Base-by-base conservation (phyloP, 805 yeast species). In the Wickerhamomyces bisporus region DNA sequence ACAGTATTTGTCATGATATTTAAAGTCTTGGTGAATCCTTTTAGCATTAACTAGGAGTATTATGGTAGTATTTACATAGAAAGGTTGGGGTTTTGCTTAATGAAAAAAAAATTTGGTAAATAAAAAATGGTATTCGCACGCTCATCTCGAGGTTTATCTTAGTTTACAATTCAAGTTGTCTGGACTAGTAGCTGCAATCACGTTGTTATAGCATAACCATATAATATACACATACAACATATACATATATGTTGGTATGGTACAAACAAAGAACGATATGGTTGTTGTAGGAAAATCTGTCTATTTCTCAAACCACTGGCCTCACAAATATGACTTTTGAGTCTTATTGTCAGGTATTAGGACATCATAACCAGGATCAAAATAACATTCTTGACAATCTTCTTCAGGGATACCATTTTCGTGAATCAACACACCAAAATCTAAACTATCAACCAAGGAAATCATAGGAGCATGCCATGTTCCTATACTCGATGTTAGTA, bases 401-500 rank as follows among this genome's bases (percentile, higher is more conserved):
- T 84, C 94, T 2, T 75, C 74, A 1, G 79, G 68, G 6, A 84
- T 79, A 1, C 86, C 91, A 47, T 85, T 86, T 51, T 89, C 97
- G 55, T 83, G 83, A 24, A 86, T 81, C 37, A 88, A 64, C n/a
- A 91, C 97, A 3, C 86, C 89, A 62, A 89, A 91, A 53, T 91
- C 96, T 12, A 81, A 62, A 5, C 65, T 64, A 19, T 73, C 77
- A 25, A 79, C 81, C 9, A 87, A 58, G 2, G 86, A 91, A 17
- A 91, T 81, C 98, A 89, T 89, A 3, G 98, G 97, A 0, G 97
- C 95, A 57, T 89, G 98, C 98, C 98, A 89, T 5, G 81, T 75
- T 1, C 83, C 86, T 11, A 45, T 24, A 18, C 14, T 7, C 3
- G 6, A 11, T 25, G 41, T 41, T 38, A 38, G 41, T 41, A 20